phyloP scores from a whole-genome alignment of 2,329 filamentous ascomycete genomes.

The Diaporthe aspalathi region DNA sequence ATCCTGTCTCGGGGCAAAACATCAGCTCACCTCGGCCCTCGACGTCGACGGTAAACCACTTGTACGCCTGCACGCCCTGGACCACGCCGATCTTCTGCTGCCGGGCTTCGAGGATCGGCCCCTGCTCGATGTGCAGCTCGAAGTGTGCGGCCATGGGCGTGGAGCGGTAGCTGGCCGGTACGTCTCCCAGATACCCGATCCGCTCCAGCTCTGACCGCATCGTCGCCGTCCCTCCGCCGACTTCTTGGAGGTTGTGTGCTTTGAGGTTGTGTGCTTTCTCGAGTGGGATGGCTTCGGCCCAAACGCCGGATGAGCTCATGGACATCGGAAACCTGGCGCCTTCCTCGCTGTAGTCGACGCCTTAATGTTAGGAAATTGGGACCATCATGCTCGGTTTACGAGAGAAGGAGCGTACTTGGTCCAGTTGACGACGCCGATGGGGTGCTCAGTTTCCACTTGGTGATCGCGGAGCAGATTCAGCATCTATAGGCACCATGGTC shows the following conservation, averaged over 20 bases:
- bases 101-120: slow-evolving; percentile 76
- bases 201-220: slow-evolving; percentile 77
- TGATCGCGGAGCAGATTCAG: slow-evolving; percentile 75
- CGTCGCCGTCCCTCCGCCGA: slow-evolving; percentile 69
- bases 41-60: slow-evolving; percentile 77
- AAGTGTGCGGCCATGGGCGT: slow-evolving; percentile 81
- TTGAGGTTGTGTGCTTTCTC: slow-evolving; percentile 67
- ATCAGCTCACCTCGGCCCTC: slow-evolving; percentile 60
- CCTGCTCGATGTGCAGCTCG: slow-evolving; percentile 88
- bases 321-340: slow-evolving; percentile 82
- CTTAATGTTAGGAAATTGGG: neutral
- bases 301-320: slow-evolving; percentile 81
- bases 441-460: slow-evolving; percentile 74
- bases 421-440: slow-evolving; percentile 82
- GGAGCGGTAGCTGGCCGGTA: slow-evolving; percentile 65
- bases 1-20: neutral
- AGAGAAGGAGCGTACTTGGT: slow-evolving; percentile 65
- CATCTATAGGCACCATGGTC: slow-evolving; percentile 53
- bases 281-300: slow-evolving; percentile 75
- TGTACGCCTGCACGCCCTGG: slow-evolving; percentile 78
- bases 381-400: neutral
- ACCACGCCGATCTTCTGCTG: slow-evolving; percentile 76
- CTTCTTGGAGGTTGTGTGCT: slow-evolving; percentile 72
- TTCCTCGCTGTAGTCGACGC: slow-evolving; percentile 70
- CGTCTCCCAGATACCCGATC: slow-evolving; percentile 75